A percentile compares a stretch with the other conserved stretches of the same genome.
These are phyloP conservation scores for Geotrichum fermentans DNA, from an alignment of 1,139 yeast genomes.

Conservation along the genomic window DNA sequence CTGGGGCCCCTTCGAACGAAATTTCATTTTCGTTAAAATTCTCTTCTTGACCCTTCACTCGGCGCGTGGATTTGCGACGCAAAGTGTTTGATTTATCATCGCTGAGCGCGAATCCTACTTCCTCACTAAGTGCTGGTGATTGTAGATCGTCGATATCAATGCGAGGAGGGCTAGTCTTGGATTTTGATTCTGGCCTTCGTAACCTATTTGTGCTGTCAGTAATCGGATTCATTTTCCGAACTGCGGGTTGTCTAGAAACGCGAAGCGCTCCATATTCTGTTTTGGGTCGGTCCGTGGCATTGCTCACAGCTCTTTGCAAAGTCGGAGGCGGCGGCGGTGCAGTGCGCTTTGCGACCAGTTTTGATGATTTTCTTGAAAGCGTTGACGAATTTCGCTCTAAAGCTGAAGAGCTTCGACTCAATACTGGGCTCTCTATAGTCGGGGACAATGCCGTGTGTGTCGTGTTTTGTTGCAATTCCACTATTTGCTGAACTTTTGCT, in stretches of 20 bases:
- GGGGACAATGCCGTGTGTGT: background rate
- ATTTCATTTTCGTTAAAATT: conserved; percentile 52
- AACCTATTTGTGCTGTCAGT: background rate
- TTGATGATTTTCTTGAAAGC: conserved; percentile 12
- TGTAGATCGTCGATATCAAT: conserved; percentile 19
- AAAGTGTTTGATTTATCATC: background rate
- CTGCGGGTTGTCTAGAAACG: background rate
- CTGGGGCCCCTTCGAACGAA: conserved; percentile 68
- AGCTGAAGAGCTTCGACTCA: background rate
- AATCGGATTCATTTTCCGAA: background rate
- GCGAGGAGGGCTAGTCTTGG: conserved; percentile 15
- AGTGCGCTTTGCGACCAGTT: conserved; percentile 57
- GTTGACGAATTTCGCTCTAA: background rate
- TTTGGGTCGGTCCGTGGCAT: background rate
- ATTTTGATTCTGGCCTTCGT: background rate
- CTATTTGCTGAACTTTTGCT: background rate
- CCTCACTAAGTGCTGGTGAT: conserved; percentile 17
- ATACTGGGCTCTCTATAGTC: background rate
- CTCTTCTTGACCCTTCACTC: conserved; percentile 12
- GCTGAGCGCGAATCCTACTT: conserved; percentile 16
- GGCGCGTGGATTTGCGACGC: conserved; percentile 14
- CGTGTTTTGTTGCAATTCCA: background rate
- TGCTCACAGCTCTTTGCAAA: conserved; percentile 12
- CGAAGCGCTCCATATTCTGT: background rate
- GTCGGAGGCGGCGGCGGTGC: conserved; percentile 52